Percentiles rank a stretch among this genome's conserved stretches.
Conservation (phyloP, 1,139 yeast species). For the Saccharomyces hybrid region DNA sequence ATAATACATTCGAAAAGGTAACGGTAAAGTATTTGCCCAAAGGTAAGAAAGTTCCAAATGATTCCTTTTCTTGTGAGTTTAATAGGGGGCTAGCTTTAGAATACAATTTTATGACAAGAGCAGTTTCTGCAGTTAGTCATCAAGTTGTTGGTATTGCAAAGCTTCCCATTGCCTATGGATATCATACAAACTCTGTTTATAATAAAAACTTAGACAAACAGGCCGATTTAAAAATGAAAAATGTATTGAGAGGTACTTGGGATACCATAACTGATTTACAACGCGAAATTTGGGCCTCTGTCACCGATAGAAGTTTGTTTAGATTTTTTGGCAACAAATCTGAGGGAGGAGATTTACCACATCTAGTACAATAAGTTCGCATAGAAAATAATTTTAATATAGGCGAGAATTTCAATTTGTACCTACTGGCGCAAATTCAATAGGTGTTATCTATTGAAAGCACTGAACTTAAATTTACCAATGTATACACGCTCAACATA, state of each 20-base stretch:
- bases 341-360: neutral
- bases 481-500: neutral
- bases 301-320: neutral
- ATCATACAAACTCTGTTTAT: conserved; percentile 30
- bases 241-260: conserved; percentile 30
- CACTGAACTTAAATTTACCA: neutral
- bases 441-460: neutral
- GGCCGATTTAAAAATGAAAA: conserved; percentile 16
- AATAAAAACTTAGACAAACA: conserved; percentile 31
- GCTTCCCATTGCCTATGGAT: conserved; percentile 28
- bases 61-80: conserved; percentile 44
- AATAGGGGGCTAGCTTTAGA: conserved; percentile 42
- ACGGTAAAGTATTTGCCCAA: conserved; percentile 44
- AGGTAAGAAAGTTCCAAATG: conserved; percentile 37
- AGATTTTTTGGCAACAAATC: neutral
- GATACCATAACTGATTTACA: conserved; percentile 20
- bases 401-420: neutral
- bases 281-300: conserved; percentile 12
- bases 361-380: neutral
- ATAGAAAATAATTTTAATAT: neutral
- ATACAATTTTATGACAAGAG: conserved; percentile 34
- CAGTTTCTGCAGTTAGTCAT: conserved; percentile 25
- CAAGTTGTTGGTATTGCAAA: conserved; percentile 16
- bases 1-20: conserved; percentile 42
- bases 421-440: neutral